Evolutionary conservation across 2,329 filamentous ascomycete genomes (phyloP), one percentile per base, ranked within the genome.

Genomic region (Botryotinia globosa): DNA sequence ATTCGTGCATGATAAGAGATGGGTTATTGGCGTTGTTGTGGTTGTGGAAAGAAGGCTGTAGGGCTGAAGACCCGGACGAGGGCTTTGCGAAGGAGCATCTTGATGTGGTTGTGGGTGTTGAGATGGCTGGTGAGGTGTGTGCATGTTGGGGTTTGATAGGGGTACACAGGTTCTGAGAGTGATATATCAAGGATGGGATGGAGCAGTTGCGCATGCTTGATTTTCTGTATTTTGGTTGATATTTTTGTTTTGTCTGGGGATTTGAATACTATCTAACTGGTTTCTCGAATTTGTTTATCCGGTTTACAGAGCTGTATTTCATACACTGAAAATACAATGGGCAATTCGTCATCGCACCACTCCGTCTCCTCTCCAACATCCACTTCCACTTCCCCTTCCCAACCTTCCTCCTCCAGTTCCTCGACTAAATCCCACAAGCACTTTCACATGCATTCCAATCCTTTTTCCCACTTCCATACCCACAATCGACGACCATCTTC

Each of bases 321-420:
- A 48, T 5, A 22, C 10, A 1, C 16, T 20, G 5, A 3, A 10
- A 51, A 29, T n/a, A 62, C 18, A 65, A 71, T 71, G 69, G 69
- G 69, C 1, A 71, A 71, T n/a, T 32, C 45, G 64, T 69, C 67
- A 7, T 71, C 69, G 1, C 62, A 62, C 20, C 59, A 71, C 9
- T 18, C 34, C 7, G 39, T 34, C 22, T 32, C 42, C 45, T 56
- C 58, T 14, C 42, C 45, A 7, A 29, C 45, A 5, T 32, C 56
- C n/a, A 39, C 59, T 4, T 54, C 69, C 1, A 45, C 45, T 5
- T 42, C 42, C 14, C 7, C 45, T 4, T 56, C 69, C 16, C 44
- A 37, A 54, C n/a, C 29, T 8, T 54, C 59, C 16, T 71, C 69
- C 6, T 48, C 45, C 5, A 64, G 42, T 42, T 71, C 59, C 22